Conservation (phyloP, 106 monocot genomes). For the Acorus gramineus region DNA sequence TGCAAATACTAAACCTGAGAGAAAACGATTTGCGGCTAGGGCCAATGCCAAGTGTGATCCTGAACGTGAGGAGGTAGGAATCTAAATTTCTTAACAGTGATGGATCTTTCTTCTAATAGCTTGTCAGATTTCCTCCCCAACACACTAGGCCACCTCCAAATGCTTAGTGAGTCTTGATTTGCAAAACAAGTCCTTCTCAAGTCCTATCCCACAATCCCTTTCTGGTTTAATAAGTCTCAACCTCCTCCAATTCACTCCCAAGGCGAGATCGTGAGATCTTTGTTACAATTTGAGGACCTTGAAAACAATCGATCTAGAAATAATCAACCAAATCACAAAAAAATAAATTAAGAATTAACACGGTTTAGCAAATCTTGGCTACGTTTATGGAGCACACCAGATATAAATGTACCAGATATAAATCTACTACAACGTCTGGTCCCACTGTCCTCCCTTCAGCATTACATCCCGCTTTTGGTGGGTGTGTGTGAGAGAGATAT, state of each 20-base stretch:
- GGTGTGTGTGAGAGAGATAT: no score
- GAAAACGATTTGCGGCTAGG: no score
- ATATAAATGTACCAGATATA: no score
- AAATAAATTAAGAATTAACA: no score
- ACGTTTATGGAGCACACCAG: not conserved
- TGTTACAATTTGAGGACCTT: not conserved
- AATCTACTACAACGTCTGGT: no score
- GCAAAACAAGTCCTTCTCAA: constrained; percentile 1
- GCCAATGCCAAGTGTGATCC: no score
- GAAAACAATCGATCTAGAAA: no score
- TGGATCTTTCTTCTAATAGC: constrained; percentile 3
- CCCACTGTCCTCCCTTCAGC: no score
- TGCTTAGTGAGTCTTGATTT: not conserved
- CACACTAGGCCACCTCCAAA: constrained; percentile 1
- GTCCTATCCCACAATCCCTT: not conserved
- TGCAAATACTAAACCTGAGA: no score
- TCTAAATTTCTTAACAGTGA: not conserved
- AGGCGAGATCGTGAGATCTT: not conserved
- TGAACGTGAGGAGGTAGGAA: not conserved
- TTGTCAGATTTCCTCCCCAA: not conserved
- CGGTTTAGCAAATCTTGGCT: no score
- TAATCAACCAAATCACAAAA: no score
- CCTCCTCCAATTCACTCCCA: not conserved
- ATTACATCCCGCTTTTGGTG: no score
- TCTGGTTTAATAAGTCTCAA: not conserved